phyloP scores from a whole-genome alignment of 2,329 filamentous ascomycete species.

The Colletotrichum sp. region DNA sequence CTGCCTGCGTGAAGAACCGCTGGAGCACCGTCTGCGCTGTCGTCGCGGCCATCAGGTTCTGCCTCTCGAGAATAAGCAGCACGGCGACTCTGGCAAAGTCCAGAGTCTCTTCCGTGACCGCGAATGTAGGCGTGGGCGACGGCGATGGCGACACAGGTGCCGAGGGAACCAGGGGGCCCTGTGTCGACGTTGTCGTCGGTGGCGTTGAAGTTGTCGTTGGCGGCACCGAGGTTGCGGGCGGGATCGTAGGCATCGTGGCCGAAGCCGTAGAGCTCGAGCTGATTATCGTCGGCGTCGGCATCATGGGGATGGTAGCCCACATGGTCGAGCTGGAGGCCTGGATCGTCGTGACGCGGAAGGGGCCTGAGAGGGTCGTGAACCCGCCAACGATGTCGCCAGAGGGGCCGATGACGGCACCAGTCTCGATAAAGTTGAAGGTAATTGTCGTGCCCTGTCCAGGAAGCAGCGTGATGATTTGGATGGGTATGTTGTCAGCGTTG shows the following conservation, averaged over 20 bases:
- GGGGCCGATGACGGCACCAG: slow-evolving; percentile 16
- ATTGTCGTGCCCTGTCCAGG: slow-evolving; percentile 32
- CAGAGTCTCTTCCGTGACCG: slow-evolving; percentile 57
- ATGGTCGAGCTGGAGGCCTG: slow-evolving; percentile 28
- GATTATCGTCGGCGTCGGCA: slow-evolving; percentile 23
- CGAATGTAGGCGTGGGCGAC: slow-evolving; percentile 40
- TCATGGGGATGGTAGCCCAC: slow-evolving; percentile 32
- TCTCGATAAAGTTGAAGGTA: slow-evolving; percentile 33
- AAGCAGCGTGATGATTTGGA: slow-evolving; percentile 28
- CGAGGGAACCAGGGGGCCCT: neutral
- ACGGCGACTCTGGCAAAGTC: slow-evolving; percentile 69
- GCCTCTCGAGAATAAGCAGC: slow-evolving; percentile 64
- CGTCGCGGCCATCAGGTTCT: slow-evolving; percentile 53
- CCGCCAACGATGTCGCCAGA: slow-evolving; percentile 21
- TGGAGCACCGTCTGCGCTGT: slow-evolving; percentile 59
- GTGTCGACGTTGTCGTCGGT: neutral
- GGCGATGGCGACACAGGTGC: slow-evolving; percentile 2
- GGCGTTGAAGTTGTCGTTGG: slow-evolving; percentile 5
- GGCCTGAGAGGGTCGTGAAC: slow-evolving; percentile 27
- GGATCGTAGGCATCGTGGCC: slow-evolving; percentile 21
- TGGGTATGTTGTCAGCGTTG: slow-evolving; percentile 18
- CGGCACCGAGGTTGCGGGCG: slow-evolving; percentile 23
- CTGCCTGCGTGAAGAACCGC: slow-evolving; percentile 53
- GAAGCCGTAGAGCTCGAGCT: slow-evolving; percentile 21
- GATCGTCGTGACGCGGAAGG: slow-evolving; percentile 20